phyloP scores from a whole-genome alignment of 768 basidiomycete species.

The Lactifluus volemus region DNA sequence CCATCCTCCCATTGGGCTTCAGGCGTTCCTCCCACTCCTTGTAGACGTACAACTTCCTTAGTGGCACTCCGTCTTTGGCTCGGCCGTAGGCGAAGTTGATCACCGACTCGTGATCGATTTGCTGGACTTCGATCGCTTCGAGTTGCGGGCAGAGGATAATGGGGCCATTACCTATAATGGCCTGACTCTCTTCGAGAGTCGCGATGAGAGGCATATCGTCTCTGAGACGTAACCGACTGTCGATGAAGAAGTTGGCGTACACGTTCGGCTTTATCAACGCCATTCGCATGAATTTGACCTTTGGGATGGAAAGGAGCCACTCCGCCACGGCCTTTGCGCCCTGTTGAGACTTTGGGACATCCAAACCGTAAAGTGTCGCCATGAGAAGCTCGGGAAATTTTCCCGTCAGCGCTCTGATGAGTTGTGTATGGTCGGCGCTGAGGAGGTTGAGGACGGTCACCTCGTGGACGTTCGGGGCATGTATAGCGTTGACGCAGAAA shows the following conservation, averaged over 20 bases:
- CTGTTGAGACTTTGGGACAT: slow-evolving; percentile 25
- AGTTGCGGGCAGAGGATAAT: slow-evolving; percentile 9
- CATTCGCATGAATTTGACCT: slow-evolving; percentile 28
- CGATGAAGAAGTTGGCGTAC: not conserved
- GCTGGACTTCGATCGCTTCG: slow-evolving; percentile 9
- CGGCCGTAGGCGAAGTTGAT: not conserved
- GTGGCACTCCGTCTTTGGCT: not conserved
- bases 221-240: slow-evolving; percentile 9
- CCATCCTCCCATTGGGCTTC: not conserved
- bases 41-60: slow-evolving; percentile 11
- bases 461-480: slow-evolving; percentile 49
- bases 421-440: slow-evolving; percentile 41
- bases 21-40: not conserved
- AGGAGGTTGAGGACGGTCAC: slow-evolving; percentile 48
- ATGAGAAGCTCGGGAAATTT: slow-evolving; percentile 45
- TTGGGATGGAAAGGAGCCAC: slow-evolving; percentile 53
- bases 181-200: not conserved
- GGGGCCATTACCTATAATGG: not conserved
- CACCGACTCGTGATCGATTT: not conserved
- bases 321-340: slow-evolving; percentile 31
- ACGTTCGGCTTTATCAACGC: not conserved
- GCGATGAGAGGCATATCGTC: slow-evolving; percentile 9
- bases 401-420: slow-evolving; percentile 40
- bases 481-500: slow-evolving; percentile 40
- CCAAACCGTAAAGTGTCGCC: slow-evolving; percentile 42